Evolutionary conservation across 2,329 filamentous ascomycete species (phyloP), one percentile per base, ranked within the genome.

Genomic region (Colletotrichum theobromicola): DNA sequence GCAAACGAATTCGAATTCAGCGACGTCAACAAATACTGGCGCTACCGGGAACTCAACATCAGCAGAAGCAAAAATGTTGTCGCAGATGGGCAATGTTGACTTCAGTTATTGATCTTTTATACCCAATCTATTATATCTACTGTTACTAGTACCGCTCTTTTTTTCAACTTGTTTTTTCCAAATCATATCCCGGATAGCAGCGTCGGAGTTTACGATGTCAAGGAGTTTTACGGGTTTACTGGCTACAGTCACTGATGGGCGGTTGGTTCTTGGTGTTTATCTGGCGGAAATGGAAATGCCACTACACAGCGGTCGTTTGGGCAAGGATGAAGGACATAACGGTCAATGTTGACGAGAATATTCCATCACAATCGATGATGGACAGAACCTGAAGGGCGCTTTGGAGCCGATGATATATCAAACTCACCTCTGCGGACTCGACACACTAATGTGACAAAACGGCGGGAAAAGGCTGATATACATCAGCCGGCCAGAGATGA

Each of bases 51-150:
- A 80, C 57, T 79, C 81, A 65, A 81, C 83, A 76, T 77, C 88
- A 77, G 87, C 88, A 78, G 88, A 91, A 86, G 84, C 87, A 85
- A 84, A 87, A 76, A 77, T 80, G 24, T 78, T 90, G 77, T 86
- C 89, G 50, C 85, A 88, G 75, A 85, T 93, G 84, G 90, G 89
- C 74, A 87, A 90, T 80, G 89, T 93, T 77, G 90, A 93, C 82
- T 90, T 93, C 76, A 91, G 88, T 82, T 92, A 92, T 79, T 93
- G 85, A 89, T 53, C 62, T 62, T 76, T 78, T 71, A 77, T 72
- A 73, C 64, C 71, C 66, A 24, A 70, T 67, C 53, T 68, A 70
- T 74, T 74, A 75, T 77, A 71, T 74, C 70, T 70, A 50, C 67
- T 73, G 62, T 70, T 73, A 71, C 64, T 62, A 69, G 28, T 75